phyloP scores from a whole-genome alignment of 2,329 filamentous ascomycete species.

The Colletotrichum sp. region DNA sequence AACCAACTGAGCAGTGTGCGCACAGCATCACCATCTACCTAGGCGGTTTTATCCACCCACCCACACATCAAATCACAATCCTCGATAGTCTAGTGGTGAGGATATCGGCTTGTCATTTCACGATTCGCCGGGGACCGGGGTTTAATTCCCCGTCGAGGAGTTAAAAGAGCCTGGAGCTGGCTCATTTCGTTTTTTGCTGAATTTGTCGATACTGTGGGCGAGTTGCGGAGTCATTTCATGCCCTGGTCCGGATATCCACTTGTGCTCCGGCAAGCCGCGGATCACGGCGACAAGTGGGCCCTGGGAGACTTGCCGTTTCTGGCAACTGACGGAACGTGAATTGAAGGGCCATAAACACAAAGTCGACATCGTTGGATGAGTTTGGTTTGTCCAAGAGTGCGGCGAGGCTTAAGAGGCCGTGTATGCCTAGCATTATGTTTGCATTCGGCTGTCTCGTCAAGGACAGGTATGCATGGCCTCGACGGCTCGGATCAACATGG shows the following conservation, averaged over 20 bases:
- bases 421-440: no score
- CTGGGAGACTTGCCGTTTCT: neutral
- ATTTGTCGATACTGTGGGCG: neutral
- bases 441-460: no score
- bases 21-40: fast-evolving
- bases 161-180: fast-evolving
- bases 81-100: neutral
- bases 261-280: neutral
- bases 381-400: neutral
- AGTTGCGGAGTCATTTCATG: neutral
- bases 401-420: neutral
- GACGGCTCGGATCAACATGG: no score
- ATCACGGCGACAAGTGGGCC: neutral
- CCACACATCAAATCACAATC: neutral
- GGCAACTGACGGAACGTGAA: neutral
- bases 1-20: no score
- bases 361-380: neutral
- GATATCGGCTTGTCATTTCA: neutral
- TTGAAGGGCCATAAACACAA: fast-evolving
- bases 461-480: no score
- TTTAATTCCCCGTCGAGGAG: neutral
- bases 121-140: neutral
- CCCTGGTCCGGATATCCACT: neutral
- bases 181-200: neutral
- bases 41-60: fast-evolving